phyloP scores from a whole-genome alignment of 2,329 filamentous ascomycete genomes.

The Chrysoporthe austroafricana region DNA sequence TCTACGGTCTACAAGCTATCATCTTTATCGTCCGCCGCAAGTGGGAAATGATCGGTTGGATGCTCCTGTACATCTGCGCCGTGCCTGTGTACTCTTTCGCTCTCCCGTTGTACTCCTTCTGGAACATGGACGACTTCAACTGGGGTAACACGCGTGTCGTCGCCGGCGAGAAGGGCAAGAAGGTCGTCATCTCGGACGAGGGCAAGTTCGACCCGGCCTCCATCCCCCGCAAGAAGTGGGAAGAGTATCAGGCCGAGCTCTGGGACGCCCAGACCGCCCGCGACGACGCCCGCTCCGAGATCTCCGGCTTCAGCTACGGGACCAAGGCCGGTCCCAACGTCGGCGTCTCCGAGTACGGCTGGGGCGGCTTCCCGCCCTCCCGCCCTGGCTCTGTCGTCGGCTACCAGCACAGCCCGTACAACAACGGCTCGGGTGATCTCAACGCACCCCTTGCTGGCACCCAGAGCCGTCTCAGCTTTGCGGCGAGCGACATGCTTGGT shows the following conservation, averaged over 20 bases:
- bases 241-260: slow-evolving; percentile 96
- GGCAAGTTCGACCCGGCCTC: slow-evolving; percentile 94
- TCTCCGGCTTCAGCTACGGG: slow-evolving; percentile 92
- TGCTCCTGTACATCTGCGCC: slow-evolving; percentile 91
- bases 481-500: slow-evolving; percentile 66
- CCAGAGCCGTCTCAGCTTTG: slow-evolving; percentile 75
- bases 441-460: slow-evolving; percentile 51
- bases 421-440: slow-evolving; percentile 48
- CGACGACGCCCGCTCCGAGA: slow-evolving; percentile 79
- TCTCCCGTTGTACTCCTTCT: slow-evolving; percentile 93
- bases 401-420: slow-evolving; percentile 53
- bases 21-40: slow-evolving; percentile 96
- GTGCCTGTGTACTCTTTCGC: slow-evolving; percentile 91
- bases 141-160: slow-evolving; percentile 99
- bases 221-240: slow-evolving; percentile 98
- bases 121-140: slow-evolving; percentile 99
- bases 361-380: slow-evolving; percentile 56
- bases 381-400: slow-evolving; percentile 61
- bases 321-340: slow-evolving; percentile 67
- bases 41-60: slow-evolving; percentile 99
- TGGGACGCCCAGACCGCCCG: slow-evolving; percentile 93
- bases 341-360: slow-evolving; percentile 71
- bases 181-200: slow-evolving; percentile 92
- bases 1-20: slow-evolving; percentile 94
- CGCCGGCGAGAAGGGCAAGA: slow-evolving; percentile 88